These are phyloP conservation scores for Talaromyces amestolkiae DNA, from an alignment of 2,329 filamentous ascomycete genomes.

Conservation along the genomic window DNA sequence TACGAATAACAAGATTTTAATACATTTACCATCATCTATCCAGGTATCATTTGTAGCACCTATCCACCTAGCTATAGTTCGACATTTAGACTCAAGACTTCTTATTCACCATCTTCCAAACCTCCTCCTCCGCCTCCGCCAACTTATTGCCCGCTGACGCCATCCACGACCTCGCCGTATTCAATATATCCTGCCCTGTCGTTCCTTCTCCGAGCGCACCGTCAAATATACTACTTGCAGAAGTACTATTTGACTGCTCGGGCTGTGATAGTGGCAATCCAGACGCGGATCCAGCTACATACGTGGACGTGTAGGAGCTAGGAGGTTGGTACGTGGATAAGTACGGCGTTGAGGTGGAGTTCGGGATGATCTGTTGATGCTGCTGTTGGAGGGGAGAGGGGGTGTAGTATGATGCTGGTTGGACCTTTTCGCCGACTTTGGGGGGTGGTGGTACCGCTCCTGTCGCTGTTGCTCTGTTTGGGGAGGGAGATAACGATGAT, in stretches of 20 bases:
- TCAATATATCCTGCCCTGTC: constrained; percentile 32
- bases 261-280: not conserved
- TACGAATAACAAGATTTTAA: not conserved
- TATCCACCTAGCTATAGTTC: not conserved
- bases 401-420: constrained; percentile 16
- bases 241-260: not conserved
- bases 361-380: not conserved
- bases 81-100: not conserved
- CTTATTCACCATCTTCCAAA: constrained; percentile 48
- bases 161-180: constrained; percentile 45
- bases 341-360: constrained; percentile 15
- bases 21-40: not conserved
- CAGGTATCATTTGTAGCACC: not conserved
- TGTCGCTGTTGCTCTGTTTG: not conserved
- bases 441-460: constrained; percentile 29
- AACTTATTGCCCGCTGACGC: constrained; percentile 40
- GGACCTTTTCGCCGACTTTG: constrained; percentile 11
- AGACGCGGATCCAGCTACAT: not conserved
- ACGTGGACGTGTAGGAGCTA: constrained; percentile 3
- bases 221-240: not conserved
- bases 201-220: not conserved
- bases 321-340: constrained; percentile 22
- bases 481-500: not conserved
- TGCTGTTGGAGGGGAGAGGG: constrained; percentile 11
- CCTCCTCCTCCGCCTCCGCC: constrained; percentile 46